phyloP scores from a whole-genome alignment of 805 yeast genomes.

The Hanseniaspora lindneri region DNA sequence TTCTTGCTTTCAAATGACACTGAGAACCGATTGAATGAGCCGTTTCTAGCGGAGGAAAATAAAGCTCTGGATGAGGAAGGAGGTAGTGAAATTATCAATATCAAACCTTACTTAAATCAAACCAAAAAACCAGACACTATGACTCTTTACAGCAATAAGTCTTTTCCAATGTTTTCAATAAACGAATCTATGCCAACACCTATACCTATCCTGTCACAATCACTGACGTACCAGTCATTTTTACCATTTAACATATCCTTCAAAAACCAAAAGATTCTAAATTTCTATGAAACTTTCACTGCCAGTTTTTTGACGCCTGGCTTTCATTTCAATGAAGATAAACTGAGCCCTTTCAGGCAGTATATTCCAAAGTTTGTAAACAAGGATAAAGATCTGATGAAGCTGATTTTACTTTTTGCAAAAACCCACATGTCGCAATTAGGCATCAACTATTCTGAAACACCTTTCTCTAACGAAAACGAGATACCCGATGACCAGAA shows the following conservation, averaged over 20 bases:
- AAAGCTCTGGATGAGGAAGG: not conserved
- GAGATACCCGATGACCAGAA: conserved; percentile 1
- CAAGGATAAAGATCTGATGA: conserved; percentile 7
- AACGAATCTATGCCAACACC: not conserved
- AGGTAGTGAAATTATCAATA: not conserved
- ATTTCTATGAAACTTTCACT: conserved; percentile 12
- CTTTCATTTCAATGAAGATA: not conserved
- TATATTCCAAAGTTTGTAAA: conserved; percentile 8
- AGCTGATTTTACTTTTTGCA: conserved; percentile 6
- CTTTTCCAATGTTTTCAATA: not conserved
- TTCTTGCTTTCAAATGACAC: not conserved
- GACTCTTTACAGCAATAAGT: not conserved
- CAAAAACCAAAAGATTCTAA: conserved; percentile 12
- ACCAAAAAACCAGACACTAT: not conserved
- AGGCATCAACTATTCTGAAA: not conserved
- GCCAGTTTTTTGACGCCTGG: conserved; percentile 13
- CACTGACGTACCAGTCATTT: conserved; percentile 2
- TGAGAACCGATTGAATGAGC: not conserved
- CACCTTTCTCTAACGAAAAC: not conserved
- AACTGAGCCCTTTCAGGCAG: conserved; percentile 2
- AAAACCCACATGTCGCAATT: conserved; percentile 7
- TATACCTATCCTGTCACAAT: conserved; percentile 6
- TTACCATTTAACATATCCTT: conserved; percentile 14
- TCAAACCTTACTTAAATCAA: not conserved
- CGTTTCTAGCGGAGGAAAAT: not conserved